Conservation (phyloP, 1,139 yeast species). For the Kluyveromyces marxianus region DNA sequence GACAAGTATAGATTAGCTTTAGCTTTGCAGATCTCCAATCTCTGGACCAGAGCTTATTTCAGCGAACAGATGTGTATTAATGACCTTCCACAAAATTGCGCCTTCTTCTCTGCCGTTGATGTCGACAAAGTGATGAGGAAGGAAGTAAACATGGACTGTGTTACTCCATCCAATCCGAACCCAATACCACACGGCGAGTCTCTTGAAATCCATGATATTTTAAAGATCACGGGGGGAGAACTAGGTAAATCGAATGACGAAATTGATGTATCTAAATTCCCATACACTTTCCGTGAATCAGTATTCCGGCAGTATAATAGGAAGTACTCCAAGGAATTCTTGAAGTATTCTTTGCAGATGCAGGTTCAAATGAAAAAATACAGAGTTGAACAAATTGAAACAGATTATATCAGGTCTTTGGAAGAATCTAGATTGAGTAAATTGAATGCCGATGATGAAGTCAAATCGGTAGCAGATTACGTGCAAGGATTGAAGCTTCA, state of each 20-base stretch:
- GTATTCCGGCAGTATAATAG: constrained; percentile 25
- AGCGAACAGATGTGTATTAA: constrained; percentile 85
- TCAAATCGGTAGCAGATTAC: not conserved
- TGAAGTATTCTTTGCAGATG: constrained; percentile 24
- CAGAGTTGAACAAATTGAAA: constrained; percentile 20
- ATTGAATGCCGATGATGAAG: constrained; percentile 3
- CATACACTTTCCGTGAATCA: constrained; percentile 20
- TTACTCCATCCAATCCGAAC: constrained; percentile 77
- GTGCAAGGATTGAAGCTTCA: constrained; percentile 1
- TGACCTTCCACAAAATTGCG: constrained; percentile 90
- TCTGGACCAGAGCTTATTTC: constrained; percentile 96
- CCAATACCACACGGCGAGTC: constrained; percentile 79
- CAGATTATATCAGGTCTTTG: constrained; percentile 16
- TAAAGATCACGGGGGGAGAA: constrained; percentile 32
- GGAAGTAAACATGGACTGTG: constrained; percentile 81
- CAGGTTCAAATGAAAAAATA: constrained; percentile 23
- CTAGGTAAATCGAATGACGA: constrained; percentile 16
- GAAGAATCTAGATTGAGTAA: constrained; percentile 12
- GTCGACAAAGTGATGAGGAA: constrained; percentile 81
- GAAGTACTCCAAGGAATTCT: constrained; percentile 20
- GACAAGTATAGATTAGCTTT: constrained; percentile 73
- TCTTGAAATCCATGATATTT: constrained; percentile 48
- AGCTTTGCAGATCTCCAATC: constrained; percentile 77
- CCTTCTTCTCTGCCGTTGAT: constrained; percentile 92
- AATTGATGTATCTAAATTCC: constrained; percentile 15